Evolutionary conservation across 192 early-diverging fungal genomes (phyloP).

Genomic region (Ramicandelaber brevisporus): DNA sequence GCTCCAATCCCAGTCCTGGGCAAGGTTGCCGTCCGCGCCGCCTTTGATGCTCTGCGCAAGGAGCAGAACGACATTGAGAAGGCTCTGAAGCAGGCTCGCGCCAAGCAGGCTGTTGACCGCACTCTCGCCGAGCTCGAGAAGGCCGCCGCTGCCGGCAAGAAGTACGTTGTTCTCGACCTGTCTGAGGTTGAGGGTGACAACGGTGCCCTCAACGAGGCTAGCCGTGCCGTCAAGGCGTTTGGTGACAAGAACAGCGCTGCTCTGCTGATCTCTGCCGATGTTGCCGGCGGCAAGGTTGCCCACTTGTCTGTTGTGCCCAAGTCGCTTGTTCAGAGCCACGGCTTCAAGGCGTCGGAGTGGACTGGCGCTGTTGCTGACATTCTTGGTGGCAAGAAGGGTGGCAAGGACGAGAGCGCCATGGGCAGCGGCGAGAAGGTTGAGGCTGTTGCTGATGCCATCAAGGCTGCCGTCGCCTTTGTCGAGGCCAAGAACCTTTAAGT

Average conservation of each 20-base stretch:
- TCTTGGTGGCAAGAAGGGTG: constrained; percentile 81
- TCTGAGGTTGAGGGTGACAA: constrained; percentile 50
- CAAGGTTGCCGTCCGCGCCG: constrained; percentile 49
- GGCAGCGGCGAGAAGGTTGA: constrained; percentile 50
- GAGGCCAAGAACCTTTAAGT: constrained; percentile 14
- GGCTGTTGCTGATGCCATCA: constrained; percentile 44
- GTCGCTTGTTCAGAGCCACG: constrained; percentile 37
- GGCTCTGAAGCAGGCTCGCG: constrained; percentile 55
- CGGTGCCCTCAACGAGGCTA: constrained; percentile 63
- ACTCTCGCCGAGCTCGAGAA: constrained; percentile 46
- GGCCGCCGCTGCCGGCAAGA: constrained; percentile 20
- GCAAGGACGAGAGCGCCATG: constrained; percentile 82
- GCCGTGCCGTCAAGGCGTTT: constrained; percentile 52
- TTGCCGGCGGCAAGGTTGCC: constrained; percentile 31
- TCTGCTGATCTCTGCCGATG: constrained; percentile 56
- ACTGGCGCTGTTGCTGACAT: constrained; percentile 52
- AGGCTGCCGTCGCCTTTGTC: constrained; percentile 48
- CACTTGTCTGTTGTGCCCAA: constrained; percentile 68
- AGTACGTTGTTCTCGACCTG: constrained; percentile 28
- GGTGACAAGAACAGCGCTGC: constrained; percentile 36
- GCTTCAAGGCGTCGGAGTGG: constrained; percentile 82
- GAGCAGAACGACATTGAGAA: constrained; percentile 71
- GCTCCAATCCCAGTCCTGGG: constrained; percentile 49
- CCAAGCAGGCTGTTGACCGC: constrained; percentile 54
- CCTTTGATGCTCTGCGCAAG: constrained; percentile 52